phyloP scores from a whole-genome alignment of 495 filamentous ascomycete species.

The Penicillium soppii region DNA sequence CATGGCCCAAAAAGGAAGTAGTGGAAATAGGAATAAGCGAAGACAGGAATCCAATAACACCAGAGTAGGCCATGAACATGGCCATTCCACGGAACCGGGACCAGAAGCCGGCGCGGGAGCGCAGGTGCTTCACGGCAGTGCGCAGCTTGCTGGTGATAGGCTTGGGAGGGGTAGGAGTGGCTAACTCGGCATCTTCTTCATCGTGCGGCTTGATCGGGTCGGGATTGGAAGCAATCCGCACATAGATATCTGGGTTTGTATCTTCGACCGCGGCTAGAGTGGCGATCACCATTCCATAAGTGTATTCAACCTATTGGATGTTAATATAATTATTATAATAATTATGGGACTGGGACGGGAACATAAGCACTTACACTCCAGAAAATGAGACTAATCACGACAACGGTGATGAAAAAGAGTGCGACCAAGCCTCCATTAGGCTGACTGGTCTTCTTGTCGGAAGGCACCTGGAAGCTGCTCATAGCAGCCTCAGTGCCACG shows the following conservation, averaged over 20 bases:
- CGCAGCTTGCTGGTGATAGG: conserved; percentile 62
- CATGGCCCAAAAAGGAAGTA: conserved; percentile 30
- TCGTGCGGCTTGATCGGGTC: conserved; percentile 34
- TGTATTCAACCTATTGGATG: conserved; percentile 49
- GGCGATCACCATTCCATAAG: conserved; percentile 55
- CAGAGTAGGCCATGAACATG: conserved; percentile 30
- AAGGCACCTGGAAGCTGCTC: not conserved
- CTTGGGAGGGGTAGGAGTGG: conserved; percentile 20
- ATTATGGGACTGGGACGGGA: no score
- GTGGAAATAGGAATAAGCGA: conserved; percentile 25
- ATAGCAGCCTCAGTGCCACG: conserved; percentile 14
- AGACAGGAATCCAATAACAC: conserved; percentile 30
- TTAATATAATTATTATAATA: no score
- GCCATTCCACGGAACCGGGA: conserved; percentile 59
- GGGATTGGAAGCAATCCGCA: conserved; percentile 39
- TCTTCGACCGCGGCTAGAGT: conserved; percentile 63
- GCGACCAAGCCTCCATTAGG: conserved; percentile 6
- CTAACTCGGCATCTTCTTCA: conserved; percentile 31
- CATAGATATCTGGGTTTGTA: conserved; percentile 56
- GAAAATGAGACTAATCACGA: conserved; percentile 1
- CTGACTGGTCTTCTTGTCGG: not conserved
- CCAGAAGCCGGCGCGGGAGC: conserved; percentile 49
- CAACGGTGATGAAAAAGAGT: not conserved
- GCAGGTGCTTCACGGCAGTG: conserved; percentile 57
- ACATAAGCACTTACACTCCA: conserved; percentile 8